Percentiles rank a stretch among this genome's conserved stretches.
phyloP scores from a whole-genome alignment of 2,329 filamentous ascomycete species.

The Niveomyces coronatus region DNA sequence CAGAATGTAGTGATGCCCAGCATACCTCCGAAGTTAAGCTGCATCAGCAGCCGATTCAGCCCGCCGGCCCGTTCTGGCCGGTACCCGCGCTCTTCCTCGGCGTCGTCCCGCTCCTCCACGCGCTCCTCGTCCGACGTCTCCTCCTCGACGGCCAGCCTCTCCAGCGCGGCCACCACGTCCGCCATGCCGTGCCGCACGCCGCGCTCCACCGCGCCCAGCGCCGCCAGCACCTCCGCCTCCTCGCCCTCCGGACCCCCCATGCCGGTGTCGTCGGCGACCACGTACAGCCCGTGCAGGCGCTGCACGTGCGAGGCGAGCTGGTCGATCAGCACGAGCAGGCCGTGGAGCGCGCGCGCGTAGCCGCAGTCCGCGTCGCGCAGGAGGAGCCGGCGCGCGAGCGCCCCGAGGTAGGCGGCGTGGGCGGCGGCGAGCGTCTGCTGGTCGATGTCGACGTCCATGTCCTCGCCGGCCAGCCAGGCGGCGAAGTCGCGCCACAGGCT shows the following conservation, averaged over 20 bases:
- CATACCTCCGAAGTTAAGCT: constrained; percentile 73
- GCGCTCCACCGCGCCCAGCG: constrained; percentile 53
- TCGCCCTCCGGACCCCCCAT: constrained; percentile 68
- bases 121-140: constrained; percentile 34
- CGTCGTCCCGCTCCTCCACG: constrained; percentile 33
- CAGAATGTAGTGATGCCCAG: too few relatives aligned
- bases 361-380: constrained; percentile 50
- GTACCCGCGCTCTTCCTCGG: constrained; percentile 33
- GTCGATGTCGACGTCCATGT: constrained; percentile 33
- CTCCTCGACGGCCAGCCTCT: constrained; percentile 34
- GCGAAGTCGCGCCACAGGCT: constrained; percentile 74
- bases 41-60: constrained; percentile 81
- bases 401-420: constrained; percentile 65
- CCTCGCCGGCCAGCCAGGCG: constrained; percentile 53
- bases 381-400: constrained; percentile 56
- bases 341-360: constrained; percentile 57
- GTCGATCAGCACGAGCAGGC: constrained; percentile 65
- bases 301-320: constrained; percentile 67
- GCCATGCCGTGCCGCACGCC: constrained; percentile 59
- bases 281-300: constrained; percentile 67
- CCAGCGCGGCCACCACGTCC: constrained; percentile 48
- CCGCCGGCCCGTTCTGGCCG: constrained; percentile 65
- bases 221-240: constrained; percentile 54
- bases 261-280: constrained; percentile 69
- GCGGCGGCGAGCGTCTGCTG: constrained; percentile 75